Base-by-base conservation (phyloP, 352 stramenopile genomes). In the Pythium aquatile region DNA sequence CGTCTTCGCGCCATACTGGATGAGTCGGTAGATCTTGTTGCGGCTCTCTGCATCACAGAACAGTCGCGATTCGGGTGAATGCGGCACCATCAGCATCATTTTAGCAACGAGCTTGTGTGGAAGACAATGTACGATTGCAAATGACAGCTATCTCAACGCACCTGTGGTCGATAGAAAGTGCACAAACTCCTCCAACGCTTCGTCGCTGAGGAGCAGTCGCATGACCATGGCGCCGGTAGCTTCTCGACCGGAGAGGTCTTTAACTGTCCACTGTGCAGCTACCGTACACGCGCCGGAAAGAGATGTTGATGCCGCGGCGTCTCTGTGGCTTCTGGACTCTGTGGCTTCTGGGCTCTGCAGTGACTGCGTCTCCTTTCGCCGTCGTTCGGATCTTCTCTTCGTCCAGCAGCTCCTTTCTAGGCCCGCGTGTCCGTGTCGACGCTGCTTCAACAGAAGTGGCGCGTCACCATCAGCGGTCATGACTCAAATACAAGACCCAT, bases 1-100 rank as follows among this genome's bases (percentile, higher is more conserved):
- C 49, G 79, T 72, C 66, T 90, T 90, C 54, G 77, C 73, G 40
- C 76, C 63, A 58, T 90, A 90, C 70, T 90, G 78, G 58, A 85
- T 63, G 53, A 90, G 59, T 24, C 80, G 76, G 58, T 86, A 87
- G 52, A 86, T 56, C 54, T 86, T 85, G 51, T 77, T 87, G 26
- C 80, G 80, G 47, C 73, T 81, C 54, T 87, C 80, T 89, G 48
- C 46, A 44, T 69, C 26, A 47, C 30, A 64, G 13, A 61, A 58
- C 10, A 56, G 59, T 32, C 52, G 26, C 9, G 35, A 47, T 56
- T 48, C 32, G 30, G 39, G 24, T 1, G 39, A n/a, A 47, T 30
- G 28, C 42, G 32, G 17, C 30, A n/a, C 13, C 48, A 37, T 51
- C 32, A 55, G 28, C 30, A 63, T 30, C 57, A 51, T 33, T 5